These are phyloP conservation scores for Colletotrichum sp. DNA, from an alignment of 2,329 filamentous ascomycete species.

Conservation along the genomic window DNA sequence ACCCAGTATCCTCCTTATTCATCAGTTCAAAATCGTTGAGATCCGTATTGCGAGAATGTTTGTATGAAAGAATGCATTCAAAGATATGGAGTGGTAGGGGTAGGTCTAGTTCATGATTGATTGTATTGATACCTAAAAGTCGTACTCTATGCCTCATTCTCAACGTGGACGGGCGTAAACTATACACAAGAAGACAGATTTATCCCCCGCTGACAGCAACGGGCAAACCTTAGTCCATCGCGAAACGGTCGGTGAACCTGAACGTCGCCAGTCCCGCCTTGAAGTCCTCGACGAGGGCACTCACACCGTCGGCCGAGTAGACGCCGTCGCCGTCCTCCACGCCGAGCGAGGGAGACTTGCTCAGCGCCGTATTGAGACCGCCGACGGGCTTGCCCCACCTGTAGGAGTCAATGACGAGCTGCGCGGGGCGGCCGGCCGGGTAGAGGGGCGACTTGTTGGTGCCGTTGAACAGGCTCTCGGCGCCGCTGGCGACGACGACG, in stretches of 20 bases:
- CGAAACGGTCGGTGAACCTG: slow-evolving; percentile 70
- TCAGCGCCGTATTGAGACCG: slow-evolving; percentile 52
- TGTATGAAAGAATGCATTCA: background rate
- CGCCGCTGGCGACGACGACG: slow-evolving; percentile 63
- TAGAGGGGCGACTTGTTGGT: slow-evolving; percentile 58
- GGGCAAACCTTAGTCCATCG: slow-evolving; percentile 48
- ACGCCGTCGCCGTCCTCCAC: slow-evolving; percentile 50
- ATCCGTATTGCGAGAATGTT: background rate
- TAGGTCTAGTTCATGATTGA: background rate
- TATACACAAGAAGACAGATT: slow-evolving; percentile 4
- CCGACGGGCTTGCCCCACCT: slow-evolving; percentile 74
- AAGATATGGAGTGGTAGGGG: background rate
- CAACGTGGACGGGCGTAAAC: background rate
- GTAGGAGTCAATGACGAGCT: slow-evolving; percentile 69
- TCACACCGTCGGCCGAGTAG: slow-evolving; percentile 37
- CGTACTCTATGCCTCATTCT: background rate
- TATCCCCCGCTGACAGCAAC: background rate
- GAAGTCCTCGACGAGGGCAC: slow-evolving; percentile 48
- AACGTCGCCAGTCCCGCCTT: slow-evolving; percentile 66
- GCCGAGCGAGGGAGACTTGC: slow-evolving; percentile 27
- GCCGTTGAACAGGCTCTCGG: slow-evolving; percentile 54
- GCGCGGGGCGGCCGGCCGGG: slow-evolving; percentile 65
- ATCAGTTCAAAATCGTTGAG: background rate
- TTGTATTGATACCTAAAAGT: background rate
- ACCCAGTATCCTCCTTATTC: background rate